Percentiles rank a stretch among this genome's conserved stretches.
Conservation (phyloP, 1,139 yeast genomes). For the Geotrichum phurueaensis region DNA sequence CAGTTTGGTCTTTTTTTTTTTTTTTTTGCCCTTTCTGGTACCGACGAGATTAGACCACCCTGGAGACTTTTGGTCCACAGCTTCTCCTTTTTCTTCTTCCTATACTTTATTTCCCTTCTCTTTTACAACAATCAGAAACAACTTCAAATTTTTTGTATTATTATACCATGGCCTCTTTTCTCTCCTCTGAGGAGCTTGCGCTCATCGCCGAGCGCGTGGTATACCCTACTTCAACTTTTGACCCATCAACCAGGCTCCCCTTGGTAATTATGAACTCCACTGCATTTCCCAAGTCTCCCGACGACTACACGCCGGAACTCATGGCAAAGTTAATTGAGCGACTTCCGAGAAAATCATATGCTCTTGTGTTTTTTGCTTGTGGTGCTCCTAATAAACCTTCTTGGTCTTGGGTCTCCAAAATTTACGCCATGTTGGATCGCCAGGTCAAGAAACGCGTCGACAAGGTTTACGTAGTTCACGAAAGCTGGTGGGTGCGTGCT, state of each 20-base stretch:
- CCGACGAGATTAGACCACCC: background rate
- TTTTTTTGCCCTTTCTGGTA: background rate
- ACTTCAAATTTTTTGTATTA: background rate
- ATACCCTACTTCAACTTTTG: constrained; percentile 52
- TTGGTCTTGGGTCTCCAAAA: constrained; percentile 76
- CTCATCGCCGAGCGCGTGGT: constrained; percentile 42
- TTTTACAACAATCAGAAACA: background rate
- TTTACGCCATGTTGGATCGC: constrained; percentile 61
- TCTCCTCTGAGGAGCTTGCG: constrained; percentile 2
- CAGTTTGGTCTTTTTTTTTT: background rate
- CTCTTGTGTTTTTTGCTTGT: constrained; percentile 67
- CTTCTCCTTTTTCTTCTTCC: background rate
- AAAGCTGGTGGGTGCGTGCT: constrained; percentile 82
- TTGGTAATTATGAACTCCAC: constrained; percentile 70
- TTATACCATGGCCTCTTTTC: background rate
- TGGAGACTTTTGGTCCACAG: background rate
- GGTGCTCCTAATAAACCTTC: constrained; percentile 52
- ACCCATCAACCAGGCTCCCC: constrained; percentile 58
- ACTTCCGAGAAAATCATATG: constrained; percentile 55
- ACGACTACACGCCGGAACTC: constrained; percentile 20
- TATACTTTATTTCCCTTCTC: background rate
- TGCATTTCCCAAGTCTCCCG: constrained; percentile 43
- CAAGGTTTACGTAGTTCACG: constrained; percentile 78
- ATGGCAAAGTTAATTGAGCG: constrained; percentile 29
- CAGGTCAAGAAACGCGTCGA: constrained; percentile 50